phyloP scores from a whole-genome alignment of 352 stramenopile genomes.

The Globisporangium orthogonon region DNA sequence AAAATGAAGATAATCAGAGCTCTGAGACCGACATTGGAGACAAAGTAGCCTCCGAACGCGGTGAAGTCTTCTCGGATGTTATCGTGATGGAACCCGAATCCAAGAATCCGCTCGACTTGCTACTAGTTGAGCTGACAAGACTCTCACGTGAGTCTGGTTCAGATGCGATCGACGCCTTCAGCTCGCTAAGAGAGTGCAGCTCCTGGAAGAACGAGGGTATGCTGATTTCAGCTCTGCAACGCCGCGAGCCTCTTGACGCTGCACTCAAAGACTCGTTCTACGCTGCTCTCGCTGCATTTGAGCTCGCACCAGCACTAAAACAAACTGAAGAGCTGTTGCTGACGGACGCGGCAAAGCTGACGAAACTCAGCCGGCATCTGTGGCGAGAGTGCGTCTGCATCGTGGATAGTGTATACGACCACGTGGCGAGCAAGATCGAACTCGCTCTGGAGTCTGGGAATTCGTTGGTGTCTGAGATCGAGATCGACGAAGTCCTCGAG shows the following conservation, averaged over 20 bases:
- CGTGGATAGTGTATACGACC: slow-evolving; percentile 8
- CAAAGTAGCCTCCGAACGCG: not conserved
- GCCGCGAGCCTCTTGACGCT: slow-evolving; percentile 12
- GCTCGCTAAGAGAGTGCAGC: slow-evolving; percentile 8
- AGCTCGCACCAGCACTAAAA: slow-evolving; percentile 11
- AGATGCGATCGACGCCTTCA: slow-evolving; percentile 17
- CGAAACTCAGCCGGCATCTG: slow-evolving; percentile 15
- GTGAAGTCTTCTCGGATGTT: not conserved
- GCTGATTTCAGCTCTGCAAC: slow-evolving; percentile 13
- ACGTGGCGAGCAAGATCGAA: slow-evolving; percentile 11
- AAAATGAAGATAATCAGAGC: not conserved
- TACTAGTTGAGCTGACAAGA: slow-evolving; percentile 19
- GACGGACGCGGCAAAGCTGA: slow-evolving; percentile 15
- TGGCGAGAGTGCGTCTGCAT: slow-evolving; percentile 8
- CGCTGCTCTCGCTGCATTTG: slow-evolving; percentile 23
- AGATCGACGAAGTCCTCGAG: slow-evolving; percentile 28
- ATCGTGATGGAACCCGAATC: too few species aligned
- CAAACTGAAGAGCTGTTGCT: slow-evolving; percentile 11
- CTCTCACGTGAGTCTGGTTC: slow-evolving; percentile 16
- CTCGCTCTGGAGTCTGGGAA: slow-evolving; percentile 18
- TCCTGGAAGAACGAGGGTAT: slow-evolving; percentile 14
- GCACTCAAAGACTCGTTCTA: slow-evolving; percentile 23
- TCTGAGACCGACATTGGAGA: slow-evolving; percentile 1
- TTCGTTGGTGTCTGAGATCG: slow-evolving; percentile 39
- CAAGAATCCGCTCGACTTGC: not conserved